Conservation (phyloP, 73 alveolate species). For the Stentor coeruleus region DNA sequence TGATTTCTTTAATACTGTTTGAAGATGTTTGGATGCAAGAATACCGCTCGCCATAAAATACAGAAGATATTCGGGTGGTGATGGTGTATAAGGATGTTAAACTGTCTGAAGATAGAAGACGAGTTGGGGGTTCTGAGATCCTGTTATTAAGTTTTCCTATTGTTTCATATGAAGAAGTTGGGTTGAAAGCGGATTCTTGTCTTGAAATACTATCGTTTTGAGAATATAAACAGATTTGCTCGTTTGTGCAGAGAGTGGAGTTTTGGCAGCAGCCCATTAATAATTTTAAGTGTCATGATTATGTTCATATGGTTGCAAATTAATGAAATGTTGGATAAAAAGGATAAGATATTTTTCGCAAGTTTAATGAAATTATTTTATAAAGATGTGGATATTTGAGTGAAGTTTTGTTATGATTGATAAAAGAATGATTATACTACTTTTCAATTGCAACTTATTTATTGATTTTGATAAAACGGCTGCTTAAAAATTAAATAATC, state of each 20-base stretch:
- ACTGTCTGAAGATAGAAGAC: not conserved
- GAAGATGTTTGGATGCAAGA: not conserved
- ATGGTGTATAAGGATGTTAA: not conserved
- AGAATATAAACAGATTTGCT: not conserved
- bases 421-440: too few species aligned
- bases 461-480: too few species aligned
- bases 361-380: not conserved
- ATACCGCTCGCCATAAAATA: not conserved
- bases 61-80: not conserved
- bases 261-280: conserved; percentile 9
- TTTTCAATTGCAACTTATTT: too few species aligned
- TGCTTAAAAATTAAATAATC: too few species aligned
- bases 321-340: not conserved
- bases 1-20: not conserved
- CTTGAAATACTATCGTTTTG: not conserved
- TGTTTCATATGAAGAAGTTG: not conserved
- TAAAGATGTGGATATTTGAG: too few species aligned
- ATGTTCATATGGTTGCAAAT: not conserved
- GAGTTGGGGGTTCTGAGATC: not conserved
- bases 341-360: not conserved
- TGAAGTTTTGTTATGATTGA: too few species aligned
- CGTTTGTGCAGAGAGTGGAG: not conserved
- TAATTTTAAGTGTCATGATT: too few species aligned
- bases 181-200: too few species aligned
- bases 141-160: too few species aligned